Base-by-base conservation (phyloP, 257 asterid genomes). In the Solanum okadae region DNA sequence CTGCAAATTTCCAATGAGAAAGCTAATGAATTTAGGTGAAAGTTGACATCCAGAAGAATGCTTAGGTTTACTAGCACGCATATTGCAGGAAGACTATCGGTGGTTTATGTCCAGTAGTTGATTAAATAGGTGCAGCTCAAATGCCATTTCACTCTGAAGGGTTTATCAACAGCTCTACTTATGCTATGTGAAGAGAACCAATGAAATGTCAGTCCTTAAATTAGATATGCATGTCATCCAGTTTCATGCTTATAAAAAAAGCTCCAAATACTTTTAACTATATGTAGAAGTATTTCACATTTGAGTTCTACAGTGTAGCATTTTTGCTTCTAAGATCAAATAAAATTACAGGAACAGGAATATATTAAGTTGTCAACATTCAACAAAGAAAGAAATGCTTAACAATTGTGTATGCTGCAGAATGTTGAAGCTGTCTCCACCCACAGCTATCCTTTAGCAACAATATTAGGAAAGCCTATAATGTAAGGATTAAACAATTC, bases 1-100 rank as follows among this genome's bases (percentile, higher is more conserved):
- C 99, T 97, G 96, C 88, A 91, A 88, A 59, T 82, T 82, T 46
- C 29, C 86, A 20, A 81, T 82, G 27, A 29, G 70, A 49, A 38
- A 49, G 86, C 31, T 49, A 29, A 82, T 31, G 29, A 29, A 31
- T 46, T 82, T 29, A 49, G 70, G 42, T 49, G 70, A 29, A 46
- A 49, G 42, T 29, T 49, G 67, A 29, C 68, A 81, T 81, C 42
- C 86, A 81, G 3, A 81, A 46, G 42, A 81, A 49, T 13, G 38
- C 29, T 46, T 46, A 81, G 29, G 68, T 81, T 81, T 81, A 81
- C 27, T 29, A 25, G 85, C 6, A 81, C 5, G 29, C 42, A 81
- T 46, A 25, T 18, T 18, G 68, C 86, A 46, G 42, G 2, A 46
- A 49, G 70, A 31, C 70, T 16, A 44, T 79, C 16, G 4, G n/a